phyloP scores from a whole-genome alignment of 2,329 filamentous ascomycete genomes.

The Phialophora tarda region DNA sequence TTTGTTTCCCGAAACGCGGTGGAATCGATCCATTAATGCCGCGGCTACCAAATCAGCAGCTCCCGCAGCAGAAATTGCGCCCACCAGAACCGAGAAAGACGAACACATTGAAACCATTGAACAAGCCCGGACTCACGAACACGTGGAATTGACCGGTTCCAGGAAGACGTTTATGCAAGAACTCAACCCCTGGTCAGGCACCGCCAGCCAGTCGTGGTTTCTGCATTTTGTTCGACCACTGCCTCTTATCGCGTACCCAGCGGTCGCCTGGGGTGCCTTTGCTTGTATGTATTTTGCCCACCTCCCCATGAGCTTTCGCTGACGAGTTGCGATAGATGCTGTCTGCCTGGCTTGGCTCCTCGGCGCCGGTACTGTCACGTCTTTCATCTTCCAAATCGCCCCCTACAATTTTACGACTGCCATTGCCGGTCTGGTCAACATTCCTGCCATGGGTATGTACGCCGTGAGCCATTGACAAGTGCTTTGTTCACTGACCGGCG shows the following conservation, averaged over 20 bases:
- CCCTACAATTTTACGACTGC: conserved; percentile 21
- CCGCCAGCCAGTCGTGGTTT: neutral
- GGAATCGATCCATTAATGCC: conserved; percentile 5
- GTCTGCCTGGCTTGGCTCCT: conserved; percentile 19
- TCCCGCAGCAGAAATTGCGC: too few relatives aligned
- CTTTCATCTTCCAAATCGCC: conserved; percentile 16
- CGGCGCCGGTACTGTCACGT: conserved; percentile 5
- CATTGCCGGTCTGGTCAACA: conserved; percentile 13
- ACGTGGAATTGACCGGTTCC: neutral
- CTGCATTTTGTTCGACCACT: conserved; percentile 16
- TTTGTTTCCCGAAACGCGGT: conserved; percentile 19
- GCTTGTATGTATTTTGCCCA: neutral
- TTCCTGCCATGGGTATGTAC: conserved; percentile 18
- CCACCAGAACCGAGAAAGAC: too few relatives aligned
- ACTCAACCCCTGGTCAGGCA: conserved; percentile 20
- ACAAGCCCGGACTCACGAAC: neutral
- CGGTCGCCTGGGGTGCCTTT: conserved; percentile 12
- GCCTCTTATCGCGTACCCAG: conserved; percentile 19
- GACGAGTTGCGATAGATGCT: neutral
- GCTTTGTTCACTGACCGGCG: neutral
- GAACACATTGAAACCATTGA: conserved; percentile 11
- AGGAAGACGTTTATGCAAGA: conserved; percentile 22
- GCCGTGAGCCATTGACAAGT: neutral
- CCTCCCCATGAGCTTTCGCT: too few relatives aligned
- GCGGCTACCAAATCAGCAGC: neutral